Evolutionary conservation across 2,329 filamentous ascomycete genomes (phyloP).

Genomic region (Graphilbum fragrans): DNA sequence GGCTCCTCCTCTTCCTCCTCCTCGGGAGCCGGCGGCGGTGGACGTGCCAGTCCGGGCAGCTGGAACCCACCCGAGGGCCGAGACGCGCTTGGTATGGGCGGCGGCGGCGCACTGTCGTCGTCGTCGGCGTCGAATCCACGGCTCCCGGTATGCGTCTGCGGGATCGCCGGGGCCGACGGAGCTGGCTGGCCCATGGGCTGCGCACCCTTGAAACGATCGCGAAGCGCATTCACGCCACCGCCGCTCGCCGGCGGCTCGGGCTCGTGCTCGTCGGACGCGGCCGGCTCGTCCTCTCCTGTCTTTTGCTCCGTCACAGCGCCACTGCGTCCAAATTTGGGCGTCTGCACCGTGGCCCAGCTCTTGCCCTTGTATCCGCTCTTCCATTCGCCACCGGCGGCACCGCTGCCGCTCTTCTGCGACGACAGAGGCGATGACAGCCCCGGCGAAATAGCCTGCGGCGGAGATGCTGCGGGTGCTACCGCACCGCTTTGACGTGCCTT

Average conservation of each 20-base stretch:
- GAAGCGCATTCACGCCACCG: slow-evolving; percentile 60
- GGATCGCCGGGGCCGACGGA: slow-evolving; percentile 19
- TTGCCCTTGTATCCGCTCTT: slow-evolving; percentile 87
- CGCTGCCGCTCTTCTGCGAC: slow-evolving; percentile 55
- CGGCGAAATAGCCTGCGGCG: slow-evolving; percentile 18
- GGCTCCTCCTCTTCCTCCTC: slow-evolving; percentile 46
- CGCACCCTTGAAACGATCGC: slow-evolving; percentile 73
- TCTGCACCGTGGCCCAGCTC: slow-evolving; percentile 77
- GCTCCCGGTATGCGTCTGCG: slow-evolving; percentile 21
- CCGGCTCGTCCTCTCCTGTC: slow-evolving; percentile 39
- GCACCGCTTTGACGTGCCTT: slow-evolving; percentile 66
- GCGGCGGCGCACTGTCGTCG: slow-evolving; percentile 42
- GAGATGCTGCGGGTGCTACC: slow-evolving; percentile 10
- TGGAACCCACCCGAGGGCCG: slow-evolving; percentile 67
- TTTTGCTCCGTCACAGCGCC: slow-evolving; percentile 43
- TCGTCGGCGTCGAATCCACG: slow-evolving; percentile 10
- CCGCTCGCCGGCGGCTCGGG: slow-evolving; percentile 37
- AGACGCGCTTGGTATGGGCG: slow-evolving; percentile 49
- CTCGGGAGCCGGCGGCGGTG: slow-evolving; percentile 32
- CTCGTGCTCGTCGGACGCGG: slow-evolving; percentile 18
- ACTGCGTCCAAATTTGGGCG: slow-evolving; percentile 56
- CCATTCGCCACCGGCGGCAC: slow-evolving; percentile 53
- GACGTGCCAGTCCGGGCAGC: slow-evolving; percentile 61
- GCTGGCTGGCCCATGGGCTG: slow-evolving; percentile 49
- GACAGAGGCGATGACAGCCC: slow-evolving; percentile 30